A percentile compares a stretch with the other conserved stretches of the same genome.
phyloP scores from a whole-genome alignment of 164 flowering plant genomes.

The Echeveria elegans region DNA sequence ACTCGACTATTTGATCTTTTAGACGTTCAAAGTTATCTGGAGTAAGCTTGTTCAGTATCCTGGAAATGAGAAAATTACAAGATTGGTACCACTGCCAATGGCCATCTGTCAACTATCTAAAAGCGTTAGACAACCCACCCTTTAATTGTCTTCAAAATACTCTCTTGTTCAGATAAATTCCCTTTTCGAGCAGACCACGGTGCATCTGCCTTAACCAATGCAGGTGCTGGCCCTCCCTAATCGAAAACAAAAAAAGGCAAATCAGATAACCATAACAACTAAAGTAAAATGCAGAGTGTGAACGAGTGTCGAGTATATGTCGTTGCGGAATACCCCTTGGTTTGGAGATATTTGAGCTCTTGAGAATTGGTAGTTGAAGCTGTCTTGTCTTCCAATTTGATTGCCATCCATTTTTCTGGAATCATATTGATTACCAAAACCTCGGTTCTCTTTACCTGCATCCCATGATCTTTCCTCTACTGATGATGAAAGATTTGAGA shows the following conservation, averaged over 20 bases:
- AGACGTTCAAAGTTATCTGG: slow-evolving; percentile 97
- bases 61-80: slow-evolving; percentile 21
- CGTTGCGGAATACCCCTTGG: too few species aligned
- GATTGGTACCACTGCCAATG: slow-evolving; percentile 7
- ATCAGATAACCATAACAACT: neutral
- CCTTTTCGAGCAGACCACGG: neutral
- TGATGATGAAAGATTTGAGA: slow-evolving; percentile 42
- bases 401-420: slow-evolving; percentile 24
- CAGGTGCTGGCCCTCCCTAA: neutral
- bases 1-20: slow-evolving; percentile 85
- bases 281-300: neutral
- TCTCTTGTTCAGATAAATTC: slow-evolving; percentile 62
- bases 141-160: slow-evolving; percentile 81
- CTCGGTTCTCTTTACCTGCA: slow-evolving; percentile 43
- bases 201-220: neutral
- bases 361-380: neutral
- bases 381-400: slow-evolving; percentile 15
- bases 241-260: too few species aligned
- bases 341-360: neutral
- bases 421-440: slow-evolving; percentile 28
- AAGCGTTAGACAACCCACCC: slow-evolving; percentile 43
- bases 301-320: too few species aligned
- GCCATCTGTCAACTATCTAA: neutral
- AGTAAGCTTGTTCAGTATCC: slow-evolving; percentile 93
- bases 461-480: slow-evolving; percentile 76